A percentile compares a stretch with the other conserved stretches of the same genome.
phyloP scores from a whole-genome alignment of 2,329 filamentous ascomycete genomes.

The Aspergillus tamarii region DNA sequence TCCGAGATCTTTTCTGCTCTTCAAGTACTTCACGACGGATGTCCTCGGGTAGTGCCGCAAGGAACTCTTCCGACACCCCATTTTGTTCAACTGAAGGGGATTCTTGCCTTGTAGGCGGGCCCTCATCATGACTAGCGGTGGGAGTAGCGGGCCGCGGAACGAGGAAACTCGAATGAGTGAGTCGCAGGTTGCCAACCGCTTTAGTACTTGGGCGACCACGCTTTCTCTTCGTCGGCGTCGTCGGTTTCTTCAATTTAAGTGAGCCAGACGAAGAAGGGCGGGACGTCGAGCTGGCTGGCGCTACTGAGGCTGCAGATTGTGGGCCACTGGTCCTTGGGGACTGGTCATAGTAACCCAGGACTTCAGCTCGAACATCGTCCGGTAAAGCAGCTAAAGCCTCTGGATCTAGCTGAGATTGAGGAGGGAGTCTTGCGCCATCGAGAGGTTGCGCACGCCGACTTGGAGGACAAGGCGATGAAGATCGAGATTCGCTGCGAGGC shows the following conservation, averaged over 20 bases:
- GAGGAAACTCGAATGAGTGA: constrained; percentile 76
- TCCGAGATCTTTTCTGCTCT: constrained; percentile 67
- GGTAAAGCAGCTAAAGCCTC: constrained; percentile 84
- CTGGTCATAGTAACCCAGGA: constrained; percentile 70
- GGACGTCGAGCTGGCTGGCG: constrained; percentile 56
- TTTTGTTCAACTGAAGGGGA: constrained; percentile 32
- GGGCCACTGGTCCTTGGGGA: constrained; percentile 27
- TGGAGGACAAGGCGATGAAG: constrained; percentile 40
- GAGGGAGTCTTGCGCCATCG: constrained; percentile 51
- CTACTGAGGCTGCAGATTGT: constrained; percentile 46
- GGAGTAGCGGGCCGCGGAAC: constrained; percentile 29
- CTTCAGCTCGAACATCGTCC: constrained; percentile 80
- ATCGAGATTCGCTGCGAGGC: constrained; percentile 20
- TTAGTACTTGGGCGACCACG: constrained; percentile 57
- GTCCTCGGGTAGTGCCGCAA: constrained; percentile 81
- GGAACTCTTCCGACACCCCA: constrained; percentile 69
- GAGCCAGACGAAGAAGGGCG: constrained; percentile 43
- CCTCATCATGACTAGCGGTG: constrained; percentile 14
- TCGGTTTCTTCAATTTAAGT: constrained; percentile 47
- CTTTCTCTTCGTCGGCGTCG: constrained; percentile 70
- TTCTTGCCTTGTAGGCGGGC: constrained; percentile 22
- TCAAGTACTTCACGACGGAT: constrained; percentile 76
- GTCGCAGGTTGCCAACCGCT: constrained; percentile 58
- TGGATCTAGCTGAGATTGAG: constrained; percentile 78
- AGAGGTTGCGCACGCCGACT: constrained; percentile 23